These are phyloP conservation scores for Cairneyella variabilis DNA, from an alignment of 495 filamentous ascomycete genomes.

Conservation along the genomic window DNA sequence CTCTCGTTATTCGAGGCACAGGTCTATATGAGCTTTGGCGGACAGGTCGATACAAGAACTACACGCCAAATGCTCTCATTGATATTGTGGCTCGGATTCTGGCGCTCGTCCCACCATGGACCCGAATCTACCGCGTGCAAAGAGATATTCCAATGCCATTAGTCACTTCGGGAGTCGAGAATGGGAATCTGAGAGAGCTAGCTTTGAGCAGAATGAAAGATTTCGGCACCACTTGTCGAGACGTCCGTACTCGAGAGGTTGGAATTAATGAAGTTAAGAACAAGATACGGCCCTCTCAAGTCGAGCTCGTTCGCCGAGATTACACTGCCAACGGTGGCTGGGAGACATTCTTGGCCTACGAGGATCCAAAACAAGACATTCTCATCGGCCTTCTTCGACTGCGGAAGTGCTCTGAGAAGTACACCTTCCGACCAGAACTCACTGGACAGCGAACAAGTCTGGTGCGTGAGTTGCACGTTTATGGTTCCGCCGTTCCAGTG, in stretches of 20 bases:
- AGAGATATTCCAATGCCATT: slow-evolving; percentile 98
- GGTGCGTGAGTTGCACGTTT: slow-evolving; percentile 93
- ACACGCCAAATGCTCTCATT: slow-evolving; percentile 93
- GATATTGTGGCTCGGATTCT: slow-evolving; percentile 94
- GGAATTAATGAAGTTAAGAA: slow-evolving; percentile 98
- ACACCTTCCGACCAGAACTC: slow-evolving; percentile 89
- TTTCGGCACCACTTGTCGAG: slow-evolving; percentile 93
- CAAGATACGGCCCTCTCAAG: slow-evolving; percentile 93
- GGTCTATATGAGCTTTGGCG: slow-evolving; percentile 97
- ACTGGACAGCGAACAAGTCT: slow-evolving; percentile 82
- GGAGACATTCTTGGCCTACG: slow-evolving; percentile 97
- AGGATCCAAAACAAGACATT: slow-evolving; percentile 98
- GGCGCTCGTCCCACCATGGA: slow-evolving; percentile 94
- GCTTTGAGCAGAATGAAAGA: slow-evolving; percentile 96
- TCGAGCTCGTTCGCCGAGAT: slow-evolving; percentile 94
- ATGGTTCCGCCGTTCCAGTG: slow-evolving; percentile 91
- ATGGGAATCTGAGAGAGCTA: slow-evolving; percentile 92
- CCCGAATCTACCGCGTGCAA: slow-evolving; percentile 96
- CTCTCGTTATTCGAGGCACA: slow-evolving; percentile 93
- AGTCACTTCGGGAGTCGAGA: slow-evolving; percentile 94
- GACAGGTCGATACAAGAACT: slow-evolving; percentile 95
- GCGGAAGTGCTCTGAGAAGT: slow-evolving; percentile 81
- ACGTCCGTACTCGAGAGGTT: slow-evolving; percentile 96
- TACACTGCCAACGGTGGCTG: slow-evolving; percentile 94
- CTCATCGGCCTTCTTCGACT: slow-evolving; percentile 87